Evolutionary conservation across 2,329 filamentous ascomycete genomes (phyloP), one percentile per base, ranked within the genome.

Genomic region (Tolypocladium capitatum): DNA sequence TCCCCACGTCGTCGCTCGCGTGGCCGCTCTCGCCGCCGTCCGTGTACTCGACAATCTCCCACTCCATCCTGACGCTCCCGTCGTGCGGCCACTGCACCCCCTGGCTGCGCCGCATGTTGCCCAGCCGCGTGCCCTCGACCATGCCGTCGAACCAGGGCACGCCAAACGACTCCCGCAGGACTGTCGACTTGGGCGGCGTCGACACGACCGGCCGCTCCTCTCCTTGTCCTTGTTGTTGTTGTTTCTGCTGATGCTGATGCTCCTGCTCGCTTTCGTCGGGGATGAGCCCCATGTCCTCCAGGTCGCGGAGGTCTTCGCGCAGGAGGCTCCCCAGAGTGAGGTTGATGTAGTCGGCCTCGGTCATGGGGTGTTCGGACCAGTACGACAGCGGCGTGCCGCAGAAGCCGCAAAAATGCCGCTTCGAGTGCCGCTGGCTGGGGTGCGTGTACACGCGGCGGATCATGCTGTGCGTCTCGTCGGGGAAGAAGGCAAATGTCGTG

Each of bases 91-190:
- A 59, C 43, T 65, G 64, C 32, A 73, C 66, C 27, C 79, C 75
- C 49, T 75, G 75, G 16, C 79, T 75, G 55, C 78, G 77, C 60
- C 79, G 80, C 63, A 84, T 72, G 45, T 74, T 80, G 2, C 85
- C 86, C 38, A 94, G 67, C 35, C 73, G 73, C 54, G 86, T 90
- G 47, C 87, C 83, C 57, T 86, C 77, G 3, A 94, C 76, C 72
- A 94, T 75, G 53, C 79, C 78, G 56, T 94, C 86, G 55, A 94
- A 91, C 86, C 88, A 95, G 0, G 88, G 85, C 28, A 91, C 75
- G 3, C 83, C 83, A 70, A 81, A 86, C 4, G 80, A 80, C 42
- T 86, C 57, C 56, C 71, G 63, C 43, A 64, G 53, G 34, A 53
- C 60, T 14, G 64, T 63, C 47, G 57, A 65, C 33, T 63, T 60